A percentile compares a stretch with the other conserved stretches of the same genome.
Conservation (phyloP, 1,139 yeast species). For the Meyerozyma elateridarum region DNA sequence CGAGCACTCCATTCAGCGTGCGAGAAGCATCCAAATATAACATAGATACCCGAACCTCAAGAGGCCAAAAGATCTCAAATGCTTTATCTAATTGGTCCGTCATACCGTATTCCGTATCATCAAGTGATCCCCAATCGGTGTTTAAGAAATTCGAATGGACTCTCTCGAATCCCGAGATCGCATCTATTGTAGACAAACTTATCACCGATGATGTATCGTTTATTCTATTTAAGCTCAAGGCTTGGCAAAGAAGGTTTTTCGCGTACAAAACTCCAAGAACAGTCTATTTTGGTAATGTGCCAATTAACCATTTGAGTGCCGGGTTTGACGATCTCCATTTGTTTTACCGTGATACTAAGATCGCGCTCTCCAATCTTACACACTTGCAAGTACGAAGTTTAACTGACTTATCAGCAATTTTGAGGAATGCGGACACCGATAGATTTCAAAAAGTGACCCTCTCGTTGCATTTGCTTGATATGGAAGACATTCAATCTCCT, state of each 20-base stretch:
- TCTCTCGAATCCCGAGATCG: conserved; percentile 5
- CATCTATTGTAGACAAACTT: conserved; percentile 6
- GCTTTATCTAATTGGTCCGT: conserved; percentile 7
- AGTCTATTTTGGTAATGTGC: conserved; percentile 16
- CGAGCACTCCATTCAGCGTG: conserved; percentile 6
- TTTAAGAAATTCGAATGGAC: conserved; percentile 10
- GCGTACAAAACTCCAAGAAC: not conserved
- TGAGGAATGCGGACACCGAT: conserved; percentile 6
- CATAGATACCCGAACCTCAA: not conserved
- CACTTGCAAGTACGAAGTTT: conserved; percentile 4
- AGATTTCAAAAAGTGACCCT: conserved; percentile 4
- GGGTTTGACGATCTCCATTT: conserved; percentile 11
- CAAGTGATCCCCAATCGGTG: conserved; percentile 3
- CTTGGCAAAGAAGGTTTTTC: conserved; percentile 10
- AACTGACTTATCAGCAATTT: conserved; percentile 3
- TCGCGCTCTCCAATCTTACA: not conserved
- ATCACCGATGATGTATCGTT: conserved; percentile 13
- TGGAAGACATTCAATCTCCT: not conserved
- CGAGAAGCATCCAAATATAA: too few relatives aligned
- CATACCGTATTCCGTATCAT: conserved; percentile 6
- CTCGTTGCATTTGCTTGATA: conserved; percentile 4
- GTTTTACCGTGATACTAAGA: conserved; percentile 5
- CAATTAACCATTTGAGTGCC: conserved; percentile 10
- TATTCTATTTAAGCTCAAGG: conserved; percentile 11
- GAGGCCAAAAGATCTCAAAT: not conserved